These are phyloP conservation scores for Smittium mucronatum DNA, from an alignment of 371 early-diverging fungal genomes.

Conservation along the genomic window DNA sequence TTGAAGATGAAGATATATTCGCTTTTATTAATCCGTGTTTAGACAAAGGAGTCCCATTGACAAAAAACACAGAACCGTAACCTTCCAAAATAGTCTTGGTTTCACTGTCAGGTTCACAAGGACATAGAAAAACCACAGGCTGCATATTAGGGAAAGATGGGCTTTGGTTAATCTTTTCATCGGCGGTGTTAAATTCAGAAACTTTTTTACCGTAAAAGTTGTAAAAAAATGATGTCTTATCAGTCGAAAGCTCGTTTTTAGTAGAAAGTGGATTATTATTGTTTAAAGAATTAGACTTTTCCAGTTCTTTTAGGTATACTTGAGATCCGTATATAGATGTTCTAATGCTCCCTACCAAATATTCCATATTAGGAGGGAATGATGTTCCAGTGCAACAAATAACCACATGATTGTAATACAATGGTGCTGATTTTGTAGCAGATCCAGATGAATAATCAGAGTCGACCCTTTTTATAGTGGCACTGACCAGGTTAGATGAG, in stretches of 20 bases:
- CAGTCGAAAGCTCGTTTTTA: too few relatives aligned
- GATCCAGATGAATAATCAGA: not conserved
- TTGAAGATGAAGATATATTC: slow-evolving; percentile 36
- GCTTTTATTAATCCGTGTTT: slow-evolving; percentile 42
- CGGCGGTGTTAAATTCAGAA: not conserved
- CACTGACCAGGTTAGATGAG: not conserved
- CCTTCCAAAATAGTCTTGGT: slow-evolving; percentile 29
- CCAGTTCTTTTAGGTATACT: too few relatives aligned
- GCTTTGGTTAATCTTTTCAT: not conserved
- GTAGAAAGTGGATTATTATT: too few relatives aligned
- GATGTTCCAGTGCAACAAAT: slow-evolving; percentile 33
- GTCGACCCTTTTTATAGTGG: not conserved
- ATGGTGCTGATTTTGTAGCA: not conserved
- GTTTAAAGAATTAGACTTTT: too few relatives aligned
- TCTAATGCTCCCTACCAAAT: slow-evolving; percentile 37
- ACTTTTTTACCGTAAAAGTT: too few relatives aligned
- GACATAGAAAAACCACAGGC: slow-evolving; percentile 45
- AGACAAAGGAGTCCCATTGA: slow-evolving; percentile 44
- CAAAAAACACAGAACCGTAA: slow-evolving; percentile 38
- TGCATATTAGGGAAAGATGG: slow-evolving; percentile 10
- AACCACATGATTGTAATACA: slow-evolving; percentile 23
- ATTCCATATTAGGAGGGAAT: slow-evolving; percentile 37
- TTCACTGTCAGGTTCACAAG: slow-evolving; percentile 28
- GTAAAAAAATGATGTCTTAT: too few relatives aligned
- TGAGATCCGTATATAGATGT: slow-evolving; percentile 13